Percentiles rank a stretch among this genome's conserved stretches.
Evolutionary conservation across 495 filamentous ascomycete species (phyloP).

Genomic region (Filosporella fistucella): DNA sequence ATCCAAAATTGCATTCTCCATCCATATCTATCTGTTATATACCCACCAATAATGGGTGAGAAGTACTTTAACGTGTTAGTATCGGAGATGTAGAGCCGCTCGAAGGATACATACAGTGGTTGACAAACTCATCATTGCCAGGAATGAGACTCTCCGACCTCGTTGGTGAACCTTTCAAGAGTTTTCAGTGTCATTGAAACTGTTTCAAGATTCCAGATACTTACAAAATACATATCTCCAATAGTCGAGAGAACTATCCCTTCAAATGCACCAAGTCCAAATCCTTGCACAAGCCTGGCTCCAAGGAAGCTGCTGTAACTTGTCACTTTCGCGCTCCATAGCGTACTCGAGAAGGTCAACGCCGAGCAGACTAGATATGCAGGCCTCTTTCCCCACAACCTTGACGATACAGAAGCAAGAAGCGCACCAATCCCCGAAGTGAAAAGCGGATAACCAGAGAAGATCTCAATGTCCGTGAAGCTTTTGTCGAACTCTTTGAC

Average conservation of each 20-base stretch:
- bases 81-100: too few species aligned
- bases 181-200: too few species aligned
- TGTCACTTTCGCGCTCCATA: not conserved
- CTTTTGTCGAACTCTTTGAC: not conserved
- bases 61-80: too few species aligned
- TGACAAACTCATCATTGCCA: too few species aligned
- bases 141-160: too few species aligned
- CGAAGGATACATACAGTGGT: too few species aligned
- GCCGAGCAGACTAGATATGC: not conserved
- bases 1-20: not conserved
- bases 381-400: not conserved
- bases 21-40: not conserved
- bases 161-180: too few species aligned
- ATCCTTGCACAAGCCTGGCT: not conserved
- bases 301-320: not conserved
- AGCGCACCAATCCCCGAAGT: not conserved
- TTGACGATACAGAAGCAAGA: not conserved
- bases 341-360: not conserved
- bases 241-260: not conserved
- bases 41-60: not conserved
- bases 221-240: slow-evolving; percentile 2
- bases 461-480: not conserved
- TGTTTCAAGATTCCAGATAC: too few species aligned
- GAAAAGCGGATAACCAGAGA: not conserved
- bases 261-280: not conserved